phyloP scores from a whole-genome alignment of 176 grass and related monocot genomes.

The Dendrocalamus sinicus region DNA sequence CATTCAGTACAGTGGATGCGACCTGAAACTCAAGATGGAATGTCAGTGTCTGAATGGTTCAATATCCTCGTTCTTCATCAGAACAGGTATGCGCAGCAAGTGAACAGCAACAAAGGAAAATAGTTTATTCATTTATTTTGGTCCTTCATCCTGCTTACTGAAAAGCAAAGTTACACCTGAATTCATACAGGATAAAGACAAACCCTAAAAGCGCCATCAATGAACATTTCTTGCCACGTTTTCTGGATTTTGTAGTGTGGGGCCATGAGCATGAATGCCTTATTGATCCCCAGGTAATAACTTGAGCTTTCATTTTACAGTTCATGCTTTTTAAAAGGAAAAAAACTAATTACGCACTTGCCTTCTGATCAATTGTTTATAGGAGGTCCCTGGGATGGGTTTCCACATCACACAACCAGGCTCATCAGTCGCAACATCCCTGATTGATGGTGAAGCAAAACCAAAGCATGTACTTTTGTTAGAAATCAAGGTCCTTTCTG shows the following conservation, averaged over 20 bases:
- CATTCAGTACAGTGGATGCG: slow-evolving; percentile 93
- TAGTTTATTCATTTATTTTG: slow-evolving; percentile 11
- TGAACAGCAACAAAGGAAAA: neutral
- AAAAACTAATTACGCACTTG: slow-evolving; percentile 21
- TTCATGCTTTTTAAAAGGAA: neutral
- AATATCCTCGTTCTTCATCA: slow-evolving; percentile 99
- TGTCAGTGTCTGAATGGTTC: slow-evolving; percentile 78
- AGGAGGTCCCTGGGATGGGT: slow-evolving; percentile 95
- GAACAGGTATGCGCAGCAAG: slow-evolving; percentile 60
- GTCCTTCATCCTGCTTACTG: slow-evolving; percentile 1
- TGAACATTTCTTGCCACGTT: slow-evolving; percentile 92
- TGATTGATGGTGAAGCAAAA: slow-evolving; percentile 97
- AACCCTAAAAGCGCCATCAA: slow-evolving; percentile 94
- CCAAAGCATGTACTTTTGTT: slow-evolving; percentile 92
- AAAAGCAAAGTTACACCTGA: slow-evolving; percentile 21
- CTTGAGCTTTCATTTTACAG: slow-evolving; percentile 7
- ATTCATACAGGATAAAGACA: slow-evolving; percentile 77
- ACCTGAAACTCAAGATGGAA: slow-evolving; percentile 80
- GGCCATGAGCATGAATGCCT: slow-evolving; percentile 97
- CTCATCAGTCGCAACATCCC: slow-evolving; percentile 85
- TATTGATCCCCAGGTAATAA: slow-evolving; percentile 82
- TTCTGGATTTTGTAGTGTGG: slow-evolving; percentile 94
- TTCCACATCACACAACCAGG: slow-evolving; percentile 98
- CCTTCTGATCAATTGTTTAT: slow-evolving; percentile 25
- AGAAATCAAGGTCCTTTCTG: slow-evolving; percentile 79